Evolutionary conservation across 352 stramenopile genomes (phyloP).

Genomic region (Plasmopara halstedii): DNA sequence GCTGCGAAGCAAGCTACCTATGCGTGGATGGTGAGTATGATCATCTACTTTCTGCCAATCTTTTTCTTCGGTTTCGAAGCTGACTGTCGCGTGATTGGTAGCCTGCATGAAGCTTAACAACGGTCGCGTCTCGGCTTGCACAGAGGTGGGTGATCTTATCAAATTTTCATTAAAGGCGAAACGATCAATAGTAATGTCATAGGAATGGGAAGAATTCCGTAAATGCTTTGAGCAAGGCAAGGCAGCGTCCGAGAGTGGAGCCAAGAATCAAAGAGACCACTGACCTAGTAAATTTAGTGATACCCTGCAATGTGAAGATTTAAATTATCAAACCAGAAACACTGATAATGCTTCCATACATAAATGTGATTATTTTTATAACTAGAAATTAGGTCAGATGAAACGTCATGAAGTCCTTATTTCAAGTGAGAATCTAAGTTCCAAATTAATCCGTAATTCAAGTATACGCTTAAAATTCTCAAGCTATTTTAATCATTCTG

Average conservation of each 20-base stretch:
- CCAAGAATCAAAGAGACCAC: slow-evolving; percentile 11
- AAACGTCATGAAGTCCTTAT: no score
- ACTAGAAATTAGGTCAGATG: no score
- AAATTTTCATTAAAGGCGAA: background rate
- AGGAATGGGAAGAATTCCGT: slow-evolving; percentile 71
- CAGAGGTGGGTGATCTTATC: slow-evolving; percentile 23
- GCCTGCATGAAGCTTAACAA: slow-evolving; percentile 79
- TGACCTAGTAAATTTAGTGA: no score
- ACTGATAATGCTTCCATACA: no score
- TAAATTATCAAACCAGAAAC: no score
- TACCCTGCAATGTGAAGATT: no score
- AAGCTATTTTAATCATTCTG: no score
- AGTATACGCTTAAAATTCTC: no score
- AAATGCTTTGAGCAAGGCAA: slow-evolving; percentile 65
- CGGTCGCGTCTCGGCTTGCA: slow-evolving; percentile 68
- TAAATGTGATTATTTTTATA: no score
- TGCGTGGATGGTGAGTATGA: slow-evolving; percentile 42
- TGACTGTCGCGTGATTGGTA: slow-evolving; percentile 17
- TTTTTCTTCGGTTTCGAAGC: slow-evolving; percentile 2
- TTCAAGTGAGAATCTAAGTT: no score
- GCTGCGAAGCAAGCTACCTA: slow-evolving; percentile 58
- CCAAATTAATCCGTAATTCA: no score
- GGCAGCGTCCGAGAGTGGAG: slow-evolving; percentile 12
- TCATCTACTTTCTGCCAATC: slow-evolving; percentile 3
- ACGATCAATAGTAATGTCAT: background rate